A percentile compares a stretch with the other conserved stretches of the same genome.
These are phyloP conservation scores for Suhomyces bokatorum DNA, from an alignment of 1,139 yeast species.

Conservation along the genomic window DNA sequence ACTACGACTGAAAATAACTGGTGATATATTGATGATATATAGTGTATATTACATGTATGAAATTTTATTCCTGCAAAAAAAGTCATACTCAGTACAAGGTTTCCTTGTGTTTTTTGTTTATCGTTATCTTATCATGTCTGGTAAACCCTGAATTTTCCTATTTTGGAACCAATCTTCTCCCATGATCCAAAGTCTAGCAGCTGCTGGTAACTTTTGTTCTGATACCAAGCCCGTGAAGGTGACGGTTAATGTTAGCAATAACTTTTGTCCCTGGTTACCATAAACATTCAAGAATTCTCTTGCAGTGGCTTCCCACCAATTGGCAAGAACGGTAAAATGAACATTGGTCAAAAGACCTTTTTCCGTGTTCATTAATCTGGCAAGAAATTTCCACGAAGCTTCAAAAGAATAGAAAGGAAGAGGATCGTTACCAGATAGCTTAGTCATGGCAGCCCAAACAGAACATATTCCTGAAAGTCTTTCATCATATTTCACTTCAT, in stretches of 20 bases:
- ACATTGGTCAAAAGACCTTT: constrained; percentile 54
- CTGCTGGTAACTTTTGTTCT: constrained; percentile 64
- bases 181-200: constrained; percentile 68
- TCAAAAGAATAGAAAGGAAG: constrained; percentile 22
- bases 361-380: constrained; percentile 67
- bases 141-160: constrained; percentile 49
- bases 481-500: constrained; percentile 73
- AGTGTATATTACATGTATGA: neutral
- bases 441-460: constrained; percentile 73
- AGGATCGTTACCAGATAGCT: constrained; percentile 28
- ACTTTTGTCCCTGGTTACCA: constrained; percentile 69
- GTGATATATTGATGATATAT: neutral
- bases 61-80: neutral
- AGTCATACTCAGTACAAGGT: neutral
- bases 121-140: constrained; percentile 45
- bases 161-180: constrained; percentile 72
- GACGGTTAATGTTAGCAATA: constrained; percentile 46
- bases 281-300: constrained; percentile 52
- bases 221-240: constrained; percentile 54
- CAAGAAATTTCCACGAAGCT: constrained; percentile 75
- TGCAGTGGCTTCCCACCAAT: constrained; percentile 94
- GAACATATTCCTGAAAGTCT: constrained; percentile 84
- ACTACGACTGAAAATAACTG: neutral
- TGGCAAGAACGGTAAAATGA: constrained; percentile 69
- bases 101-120: neutral